A percentile compares a stretch with the other conserved stretches of the same genome.
phyloP scores from a whole-genome alignment of 2,329 filamentous ascomycete species.

The Plectosphaerella cucumerina region DNA sequence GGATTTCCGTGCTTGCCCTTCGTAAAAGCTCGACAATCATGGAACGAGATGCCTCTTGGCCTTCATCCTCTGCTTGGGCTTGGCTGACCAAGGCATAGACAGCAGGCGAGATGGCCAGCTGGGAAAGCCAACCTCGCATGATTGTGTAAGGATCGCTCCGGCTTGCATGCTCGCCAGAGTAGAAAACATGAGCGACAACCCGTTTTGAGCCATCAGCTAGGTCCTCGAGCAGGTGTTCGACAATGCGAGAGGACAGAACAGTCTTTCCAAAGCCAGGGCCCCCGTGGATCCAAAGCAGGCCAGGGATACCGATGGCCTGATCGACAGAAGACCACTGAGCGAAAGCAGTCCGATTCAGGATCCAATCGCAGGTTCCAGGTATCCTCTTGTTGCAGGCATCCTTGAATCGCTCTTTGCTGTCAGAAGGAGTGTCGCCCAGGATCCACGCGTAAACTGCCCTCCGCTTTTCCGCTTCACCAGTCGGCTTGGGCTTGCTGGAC shows the following conservation, averaged over 20 bases:
- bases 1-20: conserved; percentile 6
- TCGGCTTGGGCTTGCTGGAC: not conserved
- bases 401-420: conserved; percentile 14
- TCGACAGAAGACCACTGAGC: conserved; percentile 12
- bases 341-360: conserved; percentile 12
- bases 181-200: conserved; percentile 23
- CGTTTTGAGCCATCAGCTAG: not conserved
- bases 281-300: conserved; percentile 25
- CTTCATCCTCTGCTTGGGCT: not conserved
- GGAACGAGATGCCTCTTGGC: conserved; percentile 9
- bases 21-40: conserved; percentile 15
- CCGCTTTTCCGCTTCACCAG: conserved; percentile 3
- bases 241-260: conserved; percentile 20
- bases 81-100: conserved; percentile 8
- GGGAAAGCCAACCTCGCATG: conserved; percentile 23
- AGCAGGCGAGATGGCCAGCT: conserved; percentile 9
- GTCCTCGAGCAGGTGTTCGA: conserved; percentile 12
- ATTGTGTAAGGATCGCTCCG: conserved; percentile 17
- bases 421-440: not conserved
- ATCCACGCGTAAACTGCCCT: conserved; percentile 13
- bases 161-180: conserved; percentile 19
- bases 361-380: conserved; percentile 21
- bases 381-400: conserved; percentile 14
- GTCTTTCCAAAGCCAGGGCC: conserved; percentile 29
- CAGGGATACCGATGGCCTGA: not conserved